Evolutionary conservation across 441 rosid genomes (phyloP), one percentile per base, ranked within the genome.

Genomic region (Sinapis alba): DNA sequence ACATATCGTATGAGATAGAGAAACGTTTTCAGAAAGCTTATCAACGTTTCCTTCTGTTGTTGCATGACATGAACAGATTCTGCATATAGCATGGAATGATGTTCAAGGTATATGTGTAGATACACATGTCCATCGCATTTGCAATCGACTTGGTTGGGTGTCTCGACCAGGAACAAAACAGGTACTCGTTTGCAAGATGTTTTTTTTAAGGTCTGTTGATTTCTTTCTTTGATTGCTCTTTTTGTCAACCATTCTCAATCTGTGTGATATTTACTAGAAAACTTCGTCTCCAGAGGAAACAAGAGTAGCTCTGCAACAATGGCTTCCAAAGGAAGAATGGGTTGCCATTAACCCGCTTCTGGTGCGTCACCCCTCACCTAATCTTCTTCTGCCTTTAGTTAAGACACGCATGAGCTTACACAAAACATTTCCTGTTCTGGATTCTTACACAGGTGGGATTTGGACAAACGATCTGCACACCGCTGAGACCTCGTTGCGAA

Each of bases 271-370:
- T 78, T 70, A 21, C 54, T 66, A 83, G 93, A 85, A 88, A 84
- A 93, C 98, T 71, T 81, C 86, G 24, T 69, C 88, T 65, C 98
- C 97, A 0, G 96, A 93, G 86, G 86, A 87, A 86, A 93, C 98
- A 58, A 86, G 98, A 86, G 87, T 79, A 69, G 91, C 91, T 13
- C 75, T 91, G 82, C 93, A 93, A 66, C 85, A 74, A 16, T 93
- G 98, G 97, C 93, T 93, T 81, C 98, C 98, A 8, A 93, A 88
- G 85, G 94, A 91, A 70, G 96, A 91, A 73, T 91, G 96, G 97
- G 89, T 83, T 72, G 90, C 90, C 21, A 87, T 93, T 73, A 91
- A 93, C 77, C 98, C 94, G 76, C 96, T 91, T 62, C 71, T 91
- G 96, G 90, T 93, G 74, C 7, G 78, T 43, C 30, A 43, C 21